Percentiles rank a stretch among this genome's conserved stretches.
Evolutionary conservation across 441 rosid genomes (phyloP).

Genomic region (Croton laevigatus): DNA sequence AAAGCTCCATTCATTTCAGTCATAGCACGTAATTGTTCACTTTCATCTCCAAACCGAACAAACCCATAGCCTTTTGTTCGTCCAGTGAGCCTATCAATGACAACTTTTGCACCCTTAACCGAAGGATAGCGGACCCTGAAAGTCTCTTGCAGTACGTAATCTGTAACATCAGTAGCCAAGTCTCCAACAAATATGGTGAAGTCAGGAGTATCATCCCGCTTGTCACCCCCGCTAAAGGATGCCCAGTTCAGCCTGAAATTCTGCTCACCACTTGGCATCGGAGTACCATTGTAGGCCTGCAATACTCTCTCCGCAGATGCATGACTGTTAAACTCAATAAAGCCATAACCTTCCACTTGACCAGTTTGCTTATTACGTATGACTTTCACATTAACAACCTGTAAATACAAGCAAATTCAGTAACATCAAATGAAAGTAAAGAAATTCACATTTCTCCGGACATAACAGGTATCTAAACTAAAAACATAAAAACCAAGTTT

Average conservation of each 20-base stretch:
- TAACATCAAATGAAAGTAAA: neutral
- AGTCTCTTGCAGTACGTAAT: conserved; percentile 65
- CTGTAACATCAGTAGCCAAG: conserved; percentile 78
- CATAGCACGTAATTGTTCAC: conserved; percentile 66
- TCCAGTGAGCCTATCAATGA: conserved; percentile 65
- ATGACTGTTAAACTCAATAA: conserved; percentile 49
- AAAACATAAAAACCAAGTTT: neutral
- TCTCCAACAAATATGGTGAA: conserved; percentile 76
- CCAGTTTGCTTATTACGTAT: conserved; percentile 69
- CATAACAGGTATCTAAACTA: neutral
- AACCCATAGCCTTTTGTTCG: conserved; percentile 77
- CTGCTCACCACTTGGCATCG: conserved; percentile 66
- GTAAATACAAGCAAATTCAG: conserved; percentile 18
- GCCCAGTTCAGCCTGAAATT: conserved; percentile 79
- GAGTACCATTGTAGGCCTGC: conserved; percentile 57
- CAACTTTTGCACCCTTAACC: conserved; percentile 75
- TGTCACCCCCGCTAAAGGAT: conserved; percentile 61
- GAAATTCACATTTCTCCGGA: neutral
- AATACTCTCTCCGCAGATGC: conserved; percentile 58
- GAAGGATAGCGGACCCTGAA: conserved; percentile 50
- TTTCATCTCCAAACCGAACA: conserved; percentile 66
- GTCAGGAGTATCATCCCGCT: conserved; percentile 66
- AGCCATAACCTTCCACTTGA: conserved; percentile 65
- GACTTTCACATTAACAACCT: conserved; percentile 56
- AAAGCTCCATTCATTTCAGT: conserved; percentile 66